These are phyloP conservation scores for Trichoderma afroharzianum DNA, from an alignment of 2,329 filamentous ascomycete genomes.

Conservation along the genomic window DNA sequence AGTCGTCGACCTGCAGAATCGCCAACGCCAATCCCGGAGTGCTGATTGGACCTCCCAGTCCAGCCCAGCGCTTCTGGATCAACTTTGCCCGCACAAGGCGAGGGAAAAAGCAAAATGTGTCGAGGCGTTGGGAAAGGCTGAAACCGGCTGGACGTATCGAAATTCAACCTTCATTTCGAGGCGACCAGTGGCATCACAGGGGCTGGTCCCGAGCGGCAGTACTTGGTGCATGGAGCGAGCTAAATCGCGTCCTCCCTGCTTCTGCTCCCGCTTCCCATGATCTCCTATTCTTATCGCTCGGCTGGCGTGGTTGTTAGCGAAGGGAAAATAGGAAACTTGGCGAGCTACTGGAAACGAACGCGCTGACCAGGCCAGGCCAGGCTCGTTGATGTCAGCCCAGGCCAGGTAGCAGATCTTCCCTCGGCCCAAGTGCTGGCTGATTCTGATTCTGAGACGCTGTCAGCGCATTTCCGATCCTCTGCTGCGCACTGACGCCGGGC, in stretches of 20 bases:
- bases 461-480: conserved; percentile 12
- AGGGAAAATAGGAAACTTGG: background rate
- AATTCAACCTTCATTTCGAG: background rate
- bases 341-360: background rate
- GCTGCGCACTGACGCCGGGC: background rate
- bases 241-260: conserved; percentile 1
- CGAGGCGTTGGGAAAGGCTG: conserved; percentile 2
- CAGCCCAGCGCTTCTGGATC: background rate
- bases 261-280: conserved; percentile 2
- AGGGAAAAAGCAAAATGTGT: background rate
- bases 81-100: background rate
- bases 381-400: conserved; percentile 3
- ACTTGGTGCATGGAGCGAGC: background rate
- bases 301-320: background rate
- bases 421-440: conserved; percentile 1
- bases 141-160: conserved; percentile 1
- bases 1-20: conserved; percentile 1
- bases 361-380: background rate
- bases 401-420: conserved; percentile 8
- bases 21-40: conserved; percentile 1
- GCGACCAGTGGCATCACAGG: background rate
- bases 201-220: background rate
- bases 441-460: conserved; percentile 12
- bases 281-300: conserved; percentile 16
- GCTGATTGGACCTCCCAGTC: conserved; percentile 2